Evolutionary conservation across 2,329 filamentous ascomycete species (phyloP), one percentile per base, ranked within the genome.

Genomic region (Sordariomycetes sp.): DNA sequence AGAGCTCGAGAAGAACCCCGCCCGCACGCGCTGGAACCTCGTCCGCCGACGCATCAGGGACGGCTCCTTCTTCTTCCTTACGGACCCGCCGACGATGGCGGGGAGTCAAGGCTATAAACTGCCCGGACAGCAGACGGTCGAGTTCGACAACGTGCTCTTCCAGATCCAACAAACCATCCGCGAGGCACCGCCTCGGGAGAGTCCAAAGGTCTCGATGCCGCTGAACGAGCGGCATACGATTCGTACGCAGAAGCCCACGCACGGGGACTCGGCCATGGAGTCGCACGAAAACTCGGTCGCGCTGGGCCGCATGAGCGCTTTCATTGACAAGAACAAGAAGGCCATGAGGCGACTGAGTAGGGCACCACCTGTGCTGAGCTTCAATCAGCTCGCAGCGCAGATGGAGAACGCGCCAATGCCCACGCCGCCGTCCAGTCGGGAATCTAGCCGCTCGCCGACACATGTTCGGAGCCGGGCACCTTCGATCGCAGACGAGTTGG

Each of bases 1-100:
- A 0, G 74, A 76, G 59, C 70, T 81, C 5, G 79, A 82, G 65
- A 71, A 69, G 24, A 81, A 80, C 62, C 79, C 79, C 0, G 79
- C 79, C 0, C 69, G 79, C 5, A 75, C 78, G 0, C 68, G 79
- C 4, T 82, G 79, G 79, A 72, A 76, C 20, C 72, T 80, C 2
- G 69, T 82, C 7, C 71, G 74, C 0, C 71, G 74, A 35, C 75
- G 73, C 50, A 71, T 81, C 16, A 69, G 70, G 4, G 78, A 82
- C 54, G 78, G 79, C 0, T 78, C 74, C 0, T 75, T 82, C 60
- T 81, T 81, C 62, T 67, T 80, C 1, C 68, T 81, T 20, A 69
- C 77, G 0, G 70, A 72, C 51, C 68, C 67, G 8, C 66, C 71
- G 4, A 50, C 46, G 11, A 64, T 74, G 10, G 66, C 65, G 6